Percentiles rank a stretch among this genome's conserved stretches.
Conservation (phyloP, 1,139 yeast genomes). For the Blastobotrys ciferrii region DNA sequence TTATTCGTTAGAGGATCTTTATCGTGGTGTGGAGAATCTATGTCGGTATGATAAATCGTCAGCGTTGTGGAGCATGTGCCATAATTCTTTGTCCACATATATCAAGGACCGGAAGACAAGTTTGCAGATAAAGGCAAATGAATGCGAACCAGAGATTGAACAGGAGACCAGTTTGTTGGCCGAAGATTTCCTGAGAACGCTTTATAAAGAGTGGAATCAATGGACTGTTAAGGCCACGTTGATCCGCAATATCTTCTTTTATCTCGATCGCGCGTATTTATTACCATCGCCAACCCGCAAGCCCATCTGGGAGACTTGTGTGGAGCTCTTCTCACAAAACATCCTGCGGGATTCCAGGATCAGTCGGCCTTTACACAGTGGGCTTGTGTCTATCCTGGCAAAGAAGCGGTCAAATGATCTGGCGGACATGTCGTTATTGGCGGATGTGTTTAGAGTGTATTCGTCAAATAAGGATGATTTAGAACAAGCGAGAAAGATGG, state of each 20-base stretch:
- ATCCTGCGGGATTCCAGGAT: constrained; percentile 3
- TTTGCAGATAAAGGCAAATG: constrained; percentile 14
- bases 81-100: constrained; percentile 20
- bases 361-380: neutral
- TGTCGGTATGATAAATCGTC: constrained; percentile 36
- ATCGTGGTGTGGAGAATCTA: constrained; percentile 40
- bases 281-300: constrained; percentile 31
- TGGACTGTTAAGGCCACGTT: constrained; percentile 31
- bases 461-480: constrained; percentile 1
- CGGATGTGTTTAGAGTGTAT: neutral
- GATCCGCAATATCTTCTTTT: constrained; percentile 34
- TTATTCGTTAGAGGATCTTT: constrained; percentile 34
- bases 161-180: constrained; percentile 14
- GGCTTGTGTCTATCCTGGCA: neutral
- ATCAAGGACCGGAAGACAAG: constrained; percentile 14
- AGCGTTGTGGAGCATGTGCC: constrained; percentile 28
- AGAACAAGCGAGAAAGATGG: constrained; percentile 1
- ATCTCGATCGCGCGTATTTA: constrained; percentile 40
- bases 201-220: constrained; percentile 26
- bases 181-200: constrained; percentile 13
- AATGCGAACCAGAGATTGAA: constrained; percentile 14
- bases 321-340: constrained; percentile 21
- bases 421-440: constrained; percentile 3
- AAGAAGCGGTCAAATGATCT: neutral
- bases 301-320: constrained; percentile 30